Conservation (phyloP, 306 rosid genomes). For the Styphnolobium japonicum region DNA sequence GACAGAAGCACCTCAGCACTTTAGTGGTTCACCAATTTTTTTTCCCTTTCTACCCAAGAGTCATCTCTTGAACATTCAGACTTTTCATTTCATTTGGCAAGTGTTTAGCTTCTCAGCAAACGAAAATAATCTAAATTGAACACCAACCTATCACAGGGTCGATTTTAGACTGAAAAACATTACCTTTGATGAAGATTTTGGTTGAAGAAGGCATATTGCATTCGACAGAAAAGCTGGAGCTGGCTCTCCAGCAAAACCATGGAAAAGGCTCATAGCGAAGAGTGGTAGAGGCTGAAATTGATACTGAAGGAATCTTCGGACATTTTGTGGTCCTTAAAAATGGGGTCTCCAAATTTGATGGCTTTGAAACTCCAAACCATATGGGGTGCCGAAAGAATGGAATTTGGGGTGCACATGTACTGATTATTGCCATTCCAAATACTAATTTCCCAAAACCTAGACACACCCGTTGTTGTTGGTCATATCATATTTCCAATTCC, state of each 20-base stretch:
- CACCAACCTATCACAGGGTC: not conserved
- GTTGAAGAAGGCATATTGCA: slow-evolving; percentile 6
- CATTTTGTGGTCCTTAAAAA: not conserved
- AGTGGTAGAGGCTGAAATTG: slow-evolving; percentile 10
- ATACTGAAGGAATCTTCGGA: not conserved
- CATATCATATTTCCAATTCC: too few species aligned
- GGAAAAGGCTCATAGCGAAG: not conserved
- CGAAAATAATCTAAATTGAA: not conserved
- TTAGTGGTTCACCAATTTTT: not conserved
- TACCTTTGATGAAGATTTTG: slow-evolving; percentile 48
- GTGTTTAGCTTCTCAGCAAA: not conserved
- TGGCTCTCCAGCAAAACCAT: slow-evolving; percentile 7
- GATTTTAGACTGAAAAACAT: not conserved
- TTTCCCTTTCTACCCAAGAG: not conserved
- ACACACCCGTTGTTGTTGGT: not conserved
- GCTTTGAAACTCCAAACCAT: not conserved
- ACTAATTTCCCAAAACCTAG: not conserved
- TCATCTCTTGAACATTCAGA: not conserved
- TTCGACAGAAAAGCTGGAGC: slow-evolving; percentile 12
- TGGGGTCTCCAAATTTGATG: not conserved
- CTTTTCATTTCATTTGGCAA: not conserved
- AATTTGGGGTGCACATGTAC: not conserved
- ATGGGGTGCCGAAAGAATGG: not conserved
- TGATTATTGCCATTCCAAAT: slow-evolving; percentile 1
- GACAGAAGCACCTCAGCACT: not conserved